These are phyloP conservation scores for Agaricus subrufescens DNA, from an alignment of 768 basidiomycete genomes.

Conservation along the genomic window DNA sequence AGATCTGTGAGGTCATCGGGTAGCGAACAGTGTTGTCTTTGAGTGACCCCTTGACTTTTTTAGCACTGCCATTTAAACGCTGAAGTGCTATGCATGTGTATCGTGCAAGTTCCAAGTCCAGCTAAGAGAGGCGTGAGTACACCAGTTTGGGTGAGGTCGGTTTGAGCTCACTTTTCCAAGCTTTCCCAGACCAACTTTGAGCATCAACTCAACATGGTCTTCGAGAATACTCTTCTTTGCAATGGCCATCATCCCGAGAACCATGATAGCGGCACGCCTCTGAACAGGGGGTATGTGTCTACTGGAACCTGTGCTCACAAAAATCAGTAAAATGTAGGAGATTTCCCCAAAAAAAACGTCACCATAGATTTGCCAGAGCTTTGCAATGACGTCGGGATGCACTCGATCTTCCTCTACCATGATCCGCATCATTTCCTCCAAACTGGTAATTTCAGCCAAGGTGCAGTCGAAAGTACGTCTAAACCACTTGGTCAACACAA, in stretches of 20 bases:
- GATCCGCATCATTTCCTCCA: conserved; percentile 95
- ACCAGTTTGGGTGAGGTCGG: background rate
- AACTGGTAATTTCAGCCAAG: conserved; percentile 88
- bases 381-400: conserved; percentile 78
- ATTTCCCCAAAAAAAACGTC: conserved; percentile 19
- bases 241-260: conserved; percentile 94
- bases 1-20: conserved; percentile 84
- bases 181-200: conserved; percentile 82
- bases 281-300: conserved; percentile 75
- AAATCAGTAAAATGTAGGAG: background rate
- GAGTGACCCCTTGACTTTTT: conserved; percentile 96
- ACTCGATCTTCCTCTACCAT: conserved; percentile 91
- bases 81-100: conserved; percentile 95
- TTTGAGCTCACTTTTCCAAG: conserved; percentile 63
- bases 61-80: conserved; percentile 87
- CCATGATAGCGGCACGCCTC: conserved; percentile 91
- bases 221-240: conserved; percentile 70
- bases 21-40: conserved; percentile 81
- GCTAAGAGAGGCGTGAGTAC: conserved; percentile 33
- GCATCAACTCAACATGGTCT: conserved; percentile 79
- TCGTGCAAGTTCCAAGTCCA: conserved; percentile 83
- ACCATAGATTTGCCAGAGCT: conserved; percentile 98
- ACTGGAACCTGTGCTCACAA: conserved; percentile 52
- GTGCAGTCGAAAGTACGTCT: conserved; percentile 92
- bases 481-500: background rate